Conservation (phyloP, 1,139 yeast genomes). For the Yamadazyma friedrichii region DNA sequence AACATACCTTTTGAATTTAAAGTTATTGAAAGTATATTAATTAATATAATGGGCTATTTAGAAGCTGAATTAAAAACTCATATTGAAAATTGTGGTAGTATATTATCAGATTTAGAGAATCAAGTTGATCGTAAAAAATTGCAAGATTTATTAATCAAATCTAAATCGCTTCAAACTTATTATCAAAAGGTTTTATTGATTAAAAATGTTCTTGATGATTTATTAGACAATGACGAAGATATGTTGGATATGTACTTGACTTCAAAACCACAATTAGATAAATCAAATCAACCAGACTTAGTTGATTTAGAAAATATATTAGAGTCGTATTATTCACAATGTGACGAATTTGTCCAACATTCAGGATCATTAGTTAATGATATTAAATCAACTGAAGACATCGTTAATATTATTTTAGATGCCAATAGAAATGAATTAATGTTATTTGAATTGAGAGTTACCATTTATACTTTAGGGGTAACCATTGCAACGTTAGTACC, state of each 20-base stretch:
- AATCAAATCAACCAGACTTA: constrained; percentile 9
- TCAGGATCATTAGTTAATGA: constrained; percentile 82
- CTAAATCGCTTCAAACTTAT: constrained; percentile 78
- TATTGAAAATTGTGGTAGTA: constrained; percentile 68
- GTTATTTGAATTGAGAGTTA: constrained; percentile 81
- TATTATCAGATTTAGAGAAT: constrained; percentile 78
- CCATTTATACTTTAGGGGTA: constrained; percentile 82
- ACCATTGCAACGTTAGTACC: constrained; percentile 63
- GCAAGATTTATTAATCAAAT: constrained; percentile 74
- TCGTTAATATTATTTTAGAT: constrained; percentile 90
- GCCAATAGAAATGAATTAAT: constrained; percentile 92
- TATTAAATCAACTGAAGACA: constrained; percentile 92
- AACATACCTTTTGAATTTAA: constrained; percentile 70
- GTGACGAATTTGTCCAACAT: constrained; percentile 95
- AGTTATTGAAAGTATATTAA: constrained; percentile 84
- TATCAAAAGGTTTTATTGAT: constrained; percentile 82
- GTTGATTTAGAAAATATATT: constrained; percentile 80
- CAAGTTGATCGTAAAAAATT: constrained; percentile 82
- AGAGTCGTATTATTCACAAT: constrained; percentile 91
- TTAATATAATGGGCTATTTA: constrained; percentile 78
- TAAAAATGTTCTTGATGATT: constrained; percentile 81
- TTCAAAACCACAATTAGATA: constrained; percentile 26
- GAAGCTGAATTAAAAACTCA: constrained; percentile 85
- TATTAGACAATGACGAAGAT: constrained; percentile 87
- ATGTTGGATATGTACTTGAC: constrained; percentile 78